Percentiles rank a stretch among this genome's conserved stretches.
Conservation (phyloP, 2,329 filamentous ascomycete species). For the Phialophora chinensis region DNA sequence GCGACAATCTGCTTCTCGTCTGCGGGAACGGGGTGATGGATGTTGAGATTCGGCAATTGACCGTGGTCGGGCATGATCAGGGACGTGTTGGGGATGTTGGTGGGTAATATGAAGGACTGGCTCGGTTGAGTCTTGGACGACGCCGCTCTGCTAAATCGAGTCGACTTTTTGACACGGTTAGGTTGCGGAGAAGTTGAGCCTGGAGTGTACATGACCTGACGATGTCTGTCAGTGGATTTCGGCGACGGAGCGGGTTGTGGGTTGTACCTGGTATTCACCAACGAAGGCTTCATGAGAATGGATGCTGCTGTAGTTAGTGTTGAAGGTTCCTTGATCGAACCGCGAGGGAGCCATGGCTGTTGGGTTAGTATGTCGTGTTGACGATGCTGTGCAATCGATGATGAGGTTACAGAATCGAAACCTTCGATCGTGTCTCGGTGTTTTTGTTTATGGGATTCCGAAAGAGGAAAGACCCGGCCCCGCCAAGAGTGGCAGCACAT, state of each 20-base stretch:
- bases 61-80: slow-evolving; percentile 39
- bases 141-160: slow-evolving; percentile 37
- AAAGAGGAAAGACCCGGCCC: slow-evolving; percentile 12
- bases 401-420: slow-evolving; percentile 7
- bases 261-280: slow-evolving; percentile 38
- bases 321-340: slow-evolving; percentile 38
- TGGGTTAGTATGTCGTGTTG: slow-evolving; percentile 11
- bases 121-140: slow-evolving; percentile 32
- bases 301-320: slow-evolving; percentile 41
- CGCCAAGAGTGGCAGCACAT: slow-evolving; percentile 9
- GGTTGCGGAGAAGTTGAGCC: slow-evolving; percentile 38
- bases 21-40: slow-evolving; percentile 38
- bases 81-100: slow-evolving; percentile 40
- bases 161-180: slow-evolving; percentile 34
- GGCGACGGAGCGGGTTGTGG: neutral
- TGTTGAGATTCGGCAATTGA: slow-evolving; percentile 36
- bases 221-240: slow-evolving; percentile 2
- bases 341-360: slow-evolving; percentile 33
- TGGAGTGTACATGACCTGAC: slow-evolving; percentile 40
- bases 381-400: slow-evolving; percentile 28
- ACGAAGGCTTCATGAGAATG: slow-evolving; percentile 40
- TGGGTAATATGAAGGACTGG: slow-evolving; percentile 39
- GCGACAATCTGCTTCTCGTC: slow-evolving; percentile 42
- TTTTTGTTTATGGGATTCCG: slow-evolving; percentile 21
- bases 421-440: slow-evolving; percentile 1